Evolutionary conservation across 495 filamentous ascomycete genomes (phyloP).

Genomic region (Aspergillus haitiensis): DNA sequence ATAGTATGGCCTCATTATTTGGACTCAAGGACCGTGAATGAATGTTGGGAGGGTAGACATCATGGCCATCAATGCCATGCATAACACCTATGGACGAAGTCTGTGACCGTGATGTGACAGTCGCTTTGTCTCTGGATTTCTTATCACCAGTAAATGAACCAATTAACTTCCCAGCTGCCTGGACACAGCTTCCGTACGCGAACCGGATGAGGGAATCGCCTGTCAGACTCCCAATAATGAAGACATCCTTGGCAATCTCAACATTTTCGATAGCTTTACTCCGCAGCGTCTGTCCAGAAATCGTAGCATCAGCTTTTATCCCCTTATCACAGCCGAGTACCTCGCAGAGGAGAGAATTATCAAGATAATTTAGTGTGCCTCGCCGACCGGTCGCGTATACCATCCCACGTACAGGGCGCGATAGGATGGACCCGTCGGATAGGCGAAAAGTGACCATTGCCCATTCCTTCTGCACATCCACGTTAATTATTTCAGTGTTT

Average conservation of each 20-base stretch:
- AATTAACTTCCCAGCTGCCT: conserved; percentile 57
- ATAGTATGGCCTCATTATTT: neutral
- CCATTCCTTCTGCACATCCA: conserved; percentile 36
- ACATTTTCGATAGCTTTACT: conserved; percentile 52
- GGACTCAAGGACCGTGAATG: neutral
- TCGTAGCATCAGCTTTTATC: conserved; percentile 29
- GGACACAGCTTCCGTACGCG: conserved; percentile 61
- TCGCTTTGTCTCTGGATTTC: conserved; percentile 19
- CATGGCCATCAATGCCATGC: conserved; percentile 47
- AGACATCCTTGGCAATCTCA: conserved; percentile 57
- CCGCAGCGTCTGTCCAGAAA: conserved; percentile 60
- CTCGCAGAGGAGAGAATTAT: conserved; percentile 49
- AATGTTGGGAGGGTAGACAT: conserved; percentile 26
- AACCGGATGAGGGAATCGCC: conserved; percentile 67
- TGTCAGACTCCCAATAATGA: conserved; percentile 62
- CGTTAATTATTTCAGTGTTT: conserved; percentile 53
- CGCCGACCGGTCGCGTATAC: conserved; percentile 64
- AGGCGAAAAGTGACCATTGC: conserved; percentile 49
- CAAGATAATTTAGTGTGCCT: conserved; percentile 57
- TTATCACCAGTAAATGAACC: conserved; percentile 21
- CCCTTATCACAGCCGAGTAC: conserved; percentile 39
- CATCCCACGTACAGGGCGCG: conserved; percentile 48
- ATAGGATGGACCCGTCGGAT: conserved; percentile 46
- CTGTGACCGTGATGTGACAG: conserved; percentile 22
- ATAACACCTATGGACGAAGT: conserved; percentile 36